phyloP scores from a whole-genome alignment of 2,329 filamentous ascomycete species.

The Phaeosphaeriaceae sp. region DNA sequence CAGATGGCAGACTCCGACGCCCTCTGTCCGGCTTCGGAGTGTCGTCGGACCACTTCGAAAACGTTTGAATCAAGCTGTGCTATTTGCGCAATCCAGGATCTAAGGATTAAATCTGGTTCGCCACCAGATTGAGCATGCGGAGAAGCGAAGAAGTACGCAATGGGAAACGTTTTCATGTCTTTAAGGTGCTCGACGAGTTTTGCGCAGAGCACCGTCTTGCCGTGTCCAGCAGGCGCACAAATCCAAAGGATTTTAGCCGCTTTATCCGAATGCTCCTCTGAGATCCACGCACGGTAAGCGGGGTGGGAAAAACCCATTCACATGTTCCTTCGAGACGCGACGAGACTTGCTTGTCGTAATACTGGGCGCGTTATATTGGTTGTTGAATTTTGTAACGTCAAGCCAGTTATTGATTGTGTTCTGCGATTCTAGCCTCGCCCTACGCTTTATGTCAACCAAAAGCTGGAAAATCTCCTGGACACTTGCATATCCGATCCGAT shows the following conservation, averaged over 20 bases:
- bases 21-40: slow-evolving; percentile 3
- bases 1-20: slow-evolving; percentile 7
- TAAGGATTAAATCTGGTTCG: slow-evolving; percentile 35
- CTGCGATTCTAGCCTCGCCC: slow-evolving; percentile 25
- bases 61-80: slow-evolving; percentile 3
- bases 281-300: slow-evolving; percentile 3
- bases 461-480: slow-evolving; percentile 13
- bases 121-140: slow-evolving; percentile 23
- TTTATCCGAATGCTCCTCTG: neutral
- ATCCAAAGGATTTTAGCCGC: slow-evolving; percentile 41
- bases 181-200: slow-evolving; percentile 33
- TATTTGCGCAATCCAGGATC: slow-evolving; percentile 42
- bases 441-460: neutral
- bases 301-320: slow-evolving; percentile 6
- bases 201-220: slow-evolving; percentile 46
- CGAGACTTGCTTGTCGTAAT: slow-evolving; percentile 9
- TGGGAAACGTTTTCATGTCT: rapidly evolving
- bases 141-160: slow-evolving; percentile 46
- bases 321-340: slow-evolving; percentile 8
- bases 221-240: slow-evolving; percentile 39
- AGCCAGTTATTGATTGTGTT: slow-evolving; percentile 33
- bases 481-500: neutral
- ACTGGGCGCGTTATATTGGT: neutral
- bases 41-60: slow-evolving; percentile 5
- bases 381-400: slow-evolving; percentile 3